Base-by-base conservation (phyloP, 257 asterid species). In the Gardenia jasminoides region DNA sequence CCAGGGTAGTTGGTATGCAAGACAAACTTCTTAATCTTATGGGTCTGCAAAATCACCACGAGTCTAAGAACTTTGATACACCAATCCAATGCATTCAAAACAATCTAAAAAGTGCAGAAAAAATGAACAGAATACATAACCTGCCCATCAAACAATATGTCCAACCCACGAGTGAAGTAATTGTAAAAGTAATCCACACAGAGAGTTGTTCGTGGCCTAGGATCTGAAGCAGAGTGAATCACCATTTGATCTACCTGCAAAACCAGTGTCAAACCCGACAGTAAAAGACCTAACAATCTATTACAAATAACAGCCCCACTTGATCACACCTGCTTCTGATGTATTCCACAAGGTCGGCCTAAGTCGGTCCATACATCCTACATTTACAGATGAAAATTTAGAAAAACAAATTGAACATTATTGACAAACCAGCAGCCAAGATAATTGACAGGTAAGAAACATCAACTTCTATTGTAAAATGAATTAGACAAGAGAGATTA, bases 1-100 rank as follows among this genome's bases (percentile, higher is more conserved):
- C 97, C 97, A n/a, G 97, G 97, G 83, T 91, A 92, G 90, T 92
- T 92, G 19, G 97, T 90, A 72, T 92, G 97, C 85, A 92, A 87
- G 61, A 92, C 92, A 79, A 92, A 92, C 85, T 92, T 92, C 84
- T 92, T 92, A 54, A 92, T 79, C 81, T 87, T 92, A 78, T 92
- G 97, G 0, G 90, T 92, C 97, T 92, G 87, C 82, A 85, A 68
- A 74, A 72, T 50, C 64, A 75, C 43, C 39, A 81, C 70, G 39
- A 83, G 76, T 39, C 12, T 77, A 54, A 82, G 22, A 70, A 20
- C 31, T 31, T 19, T 10, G n/a, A 28, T 61, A 50, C 46, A 36
- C 48, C 22, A 76, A 46, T 30, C 1, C 61, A 43, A 56, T 2
- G 16, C 41, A 50, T 61, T 66, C 22, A 28, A 68, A 43, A 43